Evolutionary conservation across 345 rosid genomes (phyloP).

Genomic region (Cardamine chenopodiifolia): DNA sequence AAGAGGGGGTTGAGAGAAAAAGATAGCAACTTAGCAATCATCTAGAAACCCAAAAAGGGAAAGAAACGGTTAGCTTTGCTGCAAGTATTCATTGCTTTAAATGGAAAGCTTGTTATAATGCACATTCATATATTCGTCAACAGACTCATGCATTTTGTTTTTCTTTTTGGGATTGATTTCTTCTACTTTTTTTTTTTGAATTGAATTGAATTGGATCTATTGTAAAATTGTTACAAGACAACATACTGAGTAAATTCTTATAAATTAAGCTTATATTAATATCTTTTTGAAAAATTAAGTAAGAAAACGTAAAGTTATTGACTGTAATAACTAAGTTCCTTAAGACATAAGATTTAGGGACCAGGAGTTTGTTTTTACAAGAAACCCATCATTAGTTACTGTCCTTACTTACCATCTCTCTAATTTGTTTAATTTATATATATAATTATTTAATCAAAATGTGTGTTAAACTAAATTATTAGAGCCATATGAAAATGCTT

Average conservation of each 20-base stretch:
- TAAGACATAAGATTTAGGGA: slow-evolving; percentile 43
- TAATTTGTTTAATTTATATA: not conserved
- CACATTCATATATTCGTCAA: not conserved
- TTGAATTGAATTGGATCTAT: not conserved
- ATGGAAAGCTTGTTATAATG: slow-evolving; percentile 29
- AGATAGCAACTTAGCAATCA: slow-evolving; percentile 26
- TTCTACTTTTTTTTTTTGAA: not conserved
- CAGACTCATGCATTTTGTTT: not conserved
- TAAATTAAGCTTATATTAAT: not conserved
- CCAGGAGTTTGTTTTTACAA: slow-evolving; percentile 36
- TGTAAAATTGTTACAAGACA: too few relatives aligned
- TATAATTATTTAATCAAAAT: not conserved
- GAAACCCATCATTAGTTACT: slow-evolving; percentile 38
- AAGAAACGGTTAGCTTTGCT: slow-evolving; percentile 34
- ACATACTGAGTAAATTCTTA: not conserved
- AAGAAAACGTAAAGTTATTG: slow-evolving; percentile 37
- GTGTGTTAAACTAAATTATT: slow-evolving; percentile 8
- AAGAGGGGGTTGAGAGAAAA: not conserved
- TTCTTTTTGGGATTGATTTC: not conserved
- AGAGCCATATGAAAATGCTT: slow-evolving; percentile 34
- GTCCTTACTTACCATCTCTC: slow-evolving; percentile 32
- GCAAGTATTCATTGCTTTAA: slow-evolving; percentile 35
- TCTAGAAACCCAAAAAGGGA: slow-evolving; percentile 30
- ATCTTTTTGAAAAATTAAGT: slow-evolving; percentile 2
- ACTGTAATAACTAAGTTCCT: slow-evolving; percentile 39